Base-by-base conservation (phyloP, 257 asterid species). In the Lithospermum erythrorhizon region DNA sequence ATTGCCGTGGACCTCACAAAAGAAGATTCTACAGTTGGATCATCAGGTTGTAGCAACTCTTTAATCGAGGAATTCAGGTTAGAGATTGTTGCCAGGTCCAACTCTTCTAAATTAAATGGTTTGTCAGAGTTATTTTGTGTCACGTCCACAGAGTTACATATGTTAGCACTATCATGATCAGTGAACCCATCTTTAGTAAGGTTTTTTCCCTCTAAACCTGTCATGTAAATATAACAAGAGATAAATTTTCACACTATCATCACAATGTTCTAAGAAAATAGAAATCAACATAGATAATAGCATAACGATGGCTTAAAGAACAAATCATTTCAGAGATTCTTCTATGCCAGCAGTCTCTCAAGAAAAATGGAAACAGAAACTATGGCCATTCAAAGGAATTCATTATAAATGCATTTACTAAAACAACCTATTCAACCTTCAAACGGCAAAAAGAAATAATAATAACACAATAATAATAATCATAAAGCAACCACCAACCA, bases 201-300 rank as follows among this genome's bases (percentile, higher is more conserved):
- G 76, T 29, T 72, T 82, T 66, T 87, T 86, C 80, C 95, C 74
- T 82, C 96, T 23, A 65, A 60, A 65, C 97, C 97, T 89, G 89
- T 49, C 67, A 53, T 56, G 49, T 49, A 52, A 49, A 63, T 15
- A 17, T 48, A 53, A 70, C 65, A 66, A 72, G 75, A 21, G 5
- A 45, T 27, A 32, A 49, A 48, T 30, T 23, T 61, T 22, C 25
- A 35, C 45, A 19, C 21, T 27, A 30, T 8, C 37, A 15, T 19
- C 18, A 41, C 49, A 41, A 37, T 11, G 49, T 41, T 41, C 49
- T 13, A 41, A 41, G 49, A 3, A 41, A 41, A 11, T 41, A 41
- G 2, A 41, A 41, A 41, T 41, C 14, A 41, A 13, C 49, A 11
- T 41, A 41, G 3, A 41, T 14, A 41, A 41, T 41, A 41, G 49